Base-by-base conservation (phyloP, 2,329 filamentous ascomycete genomes). In the Epicoccum nigrum region DNA sequence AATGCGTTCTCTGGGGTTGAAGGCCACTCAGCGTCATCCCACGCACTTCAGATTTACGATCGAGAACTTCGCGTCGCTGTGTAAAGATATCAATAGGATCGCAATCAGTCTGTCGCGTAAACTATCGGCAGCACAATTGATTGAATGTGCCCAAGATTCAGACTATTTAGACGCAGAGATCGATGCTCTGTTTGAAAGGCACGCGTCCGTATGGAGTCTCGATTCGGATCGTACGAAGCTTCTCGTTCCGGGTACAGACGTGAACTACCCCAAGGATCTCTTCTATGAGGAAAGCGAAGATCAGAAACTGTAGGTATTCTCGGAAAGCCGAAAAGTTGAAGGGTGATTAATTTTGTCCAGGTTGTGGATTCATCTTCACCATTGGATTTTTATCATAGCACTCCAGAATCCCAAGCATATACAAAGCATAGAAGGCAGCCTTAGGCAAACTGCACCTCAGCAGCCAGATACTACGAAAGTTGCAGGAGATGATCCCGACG, bases 231-330 rank as follows among this genome's bases (percentile, higher is more conserved):
- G 49, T 2, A 19, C 27, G n/a, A 35, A 43, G 21, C 38, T 47
- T 23, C 21, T 52, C 7, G 13, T 7, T 2, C 32, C 49, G 4
- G 43, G 49, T 8, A 15, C 7, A 15, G 28, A 47, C 3, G 17
- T 27, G 17, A 11, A 43, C 2, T 47, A 52, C 12, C 28, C 49
- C 8, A 43, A 34, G 2, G 13, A 52, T 20, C 44, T 52, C 4
- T 38, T 44, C 21, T 52, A 43, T 15, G 49, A 52, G 21, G 43
- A 52, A 13, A 38, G 23, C 8, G 43, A 47, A 15, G 49, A 42
- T 8, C 38, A 38, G 32, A 46, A 30, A 23, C 1, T 47, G 49
- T 47, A 31, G n/a, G 44, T 39, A 6, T 8, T 33, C n/a, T 3
- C 23, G 11, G 34, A 3, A 13, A 8, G 9, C 4, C 11, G 20